A percentile compares a stretch with the other conserved stretches of the same genome.
Evolutionary conservation across 179 eudicot genomes (phyloP).

Genomic region (Sideroxylon spinosum): DNA sequence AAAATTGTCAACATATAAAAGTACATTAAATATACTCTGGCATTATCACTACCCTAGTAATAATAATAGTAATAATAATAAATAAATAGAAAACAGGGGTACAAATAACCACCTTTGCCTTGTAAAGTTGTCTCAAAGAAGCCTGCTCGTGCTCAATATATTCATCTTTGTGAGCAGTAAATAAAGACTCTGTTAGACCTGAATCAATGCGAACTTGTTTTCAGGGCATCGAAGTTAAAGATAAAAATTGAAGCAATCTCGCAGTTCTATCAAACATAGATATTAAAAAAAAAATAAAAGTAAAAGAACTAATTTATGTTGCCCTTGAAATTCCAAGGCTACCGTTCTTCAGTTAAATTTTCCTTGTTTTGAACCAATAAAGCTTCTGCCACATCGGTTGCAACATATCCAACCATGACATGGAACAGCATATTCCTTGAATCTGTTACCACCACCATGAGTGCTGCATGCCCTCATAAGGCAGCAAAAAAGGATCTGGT

Average conservation of each 20-base stretch:
- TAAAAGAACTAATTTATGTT: no score
- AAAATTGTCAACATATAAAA: no score
- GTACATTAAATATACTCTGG: no score
- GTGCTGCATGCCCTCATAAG: not conserved
- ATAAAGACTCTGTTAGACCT: constrained; percentile 92
- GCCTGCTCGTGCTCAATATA: constrained; percentile 94
- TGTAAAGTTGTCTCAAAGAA: constrained; percentile 77
- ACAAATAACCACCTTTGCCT: constrained; percentile 61
- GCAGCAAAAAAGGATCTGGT: not conserved
- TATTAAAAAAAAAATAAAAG: not conserved
- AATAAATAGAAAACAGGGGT: not conserved
- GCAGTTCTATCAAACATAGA: not conserved
- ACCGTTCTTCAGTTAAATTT: not conserved
- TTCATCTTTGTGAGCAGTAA: constrained; percentile 87
- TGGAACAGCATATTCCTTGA: not conserved
- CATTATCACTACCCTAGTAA: no score
- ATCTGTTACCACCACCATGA: constrained; percentile 5
- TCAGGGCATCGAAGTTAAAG: constrained; percentile 8
- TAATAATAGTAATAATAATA: no score
- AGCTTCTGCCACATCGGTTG: constrained; percentile 1
- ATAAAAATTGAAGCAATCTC: not conserved
- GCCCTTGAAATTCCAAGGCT: not conserved
- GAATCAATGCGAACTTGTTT: constrained; percentile 19
- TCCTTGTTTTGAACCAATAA: not conserved
- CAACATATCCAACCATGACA: constrained; percentile 10